Evolutionary conservation across 192 early-diverging fungal genomes (phyloP).

Genomic region (Coemansia sp.): DNA sequence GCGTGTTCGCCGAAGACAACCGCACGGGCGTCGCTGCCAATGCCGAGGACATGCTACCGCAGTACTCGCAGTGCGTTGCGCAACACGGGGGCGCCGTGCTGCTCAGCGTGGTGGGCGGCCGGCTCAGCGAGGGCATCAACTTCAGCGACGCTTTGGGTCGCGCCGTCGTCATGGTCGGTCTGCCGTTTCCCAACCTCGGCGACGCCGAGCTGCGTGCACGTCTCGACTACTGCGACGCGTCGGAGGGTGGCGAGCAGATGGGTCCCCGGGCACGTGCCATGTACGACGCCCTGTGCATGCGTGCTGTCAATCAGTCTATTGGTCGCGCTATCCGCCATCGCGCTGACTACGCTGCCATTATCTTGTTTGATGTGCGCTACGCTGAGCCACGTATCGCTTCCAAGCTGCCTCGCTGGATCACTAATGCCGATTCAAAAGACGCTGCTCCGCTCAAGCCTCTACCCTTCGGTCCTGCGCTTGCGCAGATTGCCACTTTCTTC

Average conservation of each 20-base stretch:
- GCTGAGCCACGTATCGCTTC: conserved; percentile 38
- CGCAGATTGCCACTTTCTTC: conserved; percentile 29
- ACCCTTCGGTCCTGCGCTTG: conserved; percentile 27
- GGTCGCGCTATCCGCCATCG: conserved; percentile 91
- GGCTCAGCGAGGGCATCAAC: conserved; percentile 91
- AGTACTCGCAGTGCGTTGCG: conserved; percentile 59
- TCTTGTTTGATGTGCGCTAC: conserved; percentile 73
- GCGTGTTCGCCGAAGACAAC: conserved; percentile 73
- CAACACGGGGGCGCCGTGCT: conserved; percentile 64
- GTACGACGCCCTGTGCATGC: conserved; percentile 91
- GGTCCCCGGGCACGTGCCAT: conserved; percentile 56
- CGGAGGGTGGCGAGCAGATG: conserved; percentile 30
- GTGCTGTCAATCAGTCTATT: conserved; percentile 87
- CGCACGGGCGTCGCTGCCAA: conserved; percentile 23
- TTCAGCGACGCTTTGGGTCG: conserved; percentile 85
- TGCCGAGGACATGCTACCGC: conserved; percentile 58
- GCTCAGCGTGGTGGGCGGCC: conserved; percentile 87
- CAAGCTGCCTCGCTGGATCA: conserved; percentile 69
- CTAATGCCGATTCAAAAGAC: background rate
- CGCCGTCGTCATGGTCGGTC: conserved; percentile 81
- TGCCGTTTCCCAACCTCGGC: conserved; percentile 79
- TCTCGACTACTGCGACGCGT: conserved; percentile 22
- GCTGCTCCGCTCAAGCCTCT: background rate
- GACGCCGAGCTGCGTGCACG: conserved; percentile 73
- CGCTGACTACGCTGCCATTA: conserved; percentile 81